Base-by-base conservation (phyloP, 345 rosid species). In the Brassica carinata region DNA sequence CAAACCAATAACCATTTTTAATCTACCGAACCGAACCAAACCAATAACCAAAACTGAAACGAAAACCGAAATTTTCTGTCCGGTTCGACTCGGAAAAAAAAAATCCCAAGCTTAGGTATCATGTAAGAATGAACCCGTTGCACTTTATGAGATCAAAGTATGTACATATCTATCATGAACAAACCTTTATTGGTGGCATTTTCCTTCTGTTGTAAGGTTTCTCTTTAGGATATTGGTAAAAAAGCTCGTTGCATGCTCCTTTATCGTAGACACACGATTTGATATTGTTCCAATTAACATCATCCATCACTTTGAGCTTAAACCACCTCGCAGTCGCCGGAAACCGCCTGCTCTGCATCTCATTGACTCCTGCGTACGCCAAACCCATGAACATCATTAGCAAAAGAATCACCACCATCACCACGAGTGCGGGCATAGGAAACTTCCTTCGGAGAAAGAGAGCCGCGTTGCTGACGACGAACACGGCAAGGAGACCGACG, bases 251-350 rank as follows among this genome's bases (percentile, higher is more conserved):
- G 48, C 97, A 94, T 0, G 53, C 72, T 13, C 83, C 78, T 4
- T 84, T 74, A 68, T 84, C 88, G 61, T 84, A 92, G 18, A 92
- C 75, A 83, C 97, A 94, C 0, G 90, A 69, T 83, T 91, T 91
- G 66, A 93, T 84, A 30, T 82, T 79, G 51, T 79, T 83, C 98
- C 97, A 94, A 1, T 84, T 77, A 7, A 65, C 33, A 33, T 84
- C 64, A 15, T 87, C 77, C 55, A 69, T 73, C 66, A 92, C 81
- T 78, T 86, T 89, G 19, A 72, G 63, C 59, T 72, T 80, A 70
- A 94, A 84, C 98, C 97, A 90, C 64, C 59, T 71, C 7, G 84
- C 86, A 0, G 98, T 85, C 30, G 88, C 96, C 3, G 86, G 79
- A 38, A 91, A 85, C 34, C 67, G 76, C 30, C 86, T 66, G 69